Conservation (phyloP, 176 grass and related monocot species). For the Tillandsia fasciculata region DNA sequence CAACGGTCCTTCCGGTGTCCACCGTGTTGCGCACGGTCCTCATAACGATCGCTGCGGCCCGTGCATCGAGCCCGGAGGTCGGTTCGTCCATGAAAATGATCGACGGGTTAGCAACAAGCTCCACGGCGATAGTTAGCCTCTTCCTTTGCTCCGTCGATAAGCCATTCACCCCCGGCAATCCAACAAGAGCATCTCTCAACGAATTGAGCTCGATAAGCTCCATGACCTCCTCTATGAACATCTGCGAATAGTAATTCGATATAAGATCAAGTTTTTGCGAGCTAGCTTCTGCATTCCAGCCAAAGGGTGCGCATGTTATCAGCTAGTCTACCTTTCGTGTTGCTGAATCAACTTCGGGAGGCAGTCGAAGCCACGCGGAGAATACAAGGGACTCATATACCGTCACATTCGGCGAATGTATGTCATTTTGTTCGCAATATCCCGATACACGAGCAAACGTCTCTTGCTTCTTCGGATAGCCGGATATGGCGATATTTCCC, state of each 20-base stretch:
- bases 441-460: constrained; percentile 79
- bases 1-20: too few relatives aligned
- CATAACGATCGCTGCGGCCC: constrained; percentile 88
- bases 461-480: constrained; percentile 79
- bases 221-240: constrained; percentile 23
- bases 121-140: too few relatives aligned
- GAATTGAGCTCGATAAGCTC: constrained; percentile 69
- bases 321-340: constrained; percentile 55
- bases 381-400: constrained; percentile 68
- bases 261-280: not conserved
- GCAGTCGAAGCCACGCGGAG: constrained; percentile 52
- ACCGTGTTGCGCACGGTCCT: constrained; percentile 31
- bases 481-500: constrained; percentile 52
- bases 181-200: constrained; percentile 61
- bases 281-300: too few relatives aligned
- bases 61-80: constrained; percentile 73
- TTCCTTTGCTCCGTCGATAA: too few relatives aligned
- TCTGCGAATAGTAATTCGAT: constrained; percentile 28
- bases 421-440: constrained; percentile 83
- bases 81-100: constrained; percentile 76
- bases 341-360: constrained; percentile 30
- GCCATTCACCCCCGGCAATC: constrained; percentile 9
- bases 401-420: constrained; percentile 72
- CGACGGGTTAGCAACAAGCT: too few relatives aligned
- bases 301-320: too few relatives aligned